phyloP scores from a whole-genome alignment of 148 eudicot genomes.

The Dysphania ambrosioides region DNA sequence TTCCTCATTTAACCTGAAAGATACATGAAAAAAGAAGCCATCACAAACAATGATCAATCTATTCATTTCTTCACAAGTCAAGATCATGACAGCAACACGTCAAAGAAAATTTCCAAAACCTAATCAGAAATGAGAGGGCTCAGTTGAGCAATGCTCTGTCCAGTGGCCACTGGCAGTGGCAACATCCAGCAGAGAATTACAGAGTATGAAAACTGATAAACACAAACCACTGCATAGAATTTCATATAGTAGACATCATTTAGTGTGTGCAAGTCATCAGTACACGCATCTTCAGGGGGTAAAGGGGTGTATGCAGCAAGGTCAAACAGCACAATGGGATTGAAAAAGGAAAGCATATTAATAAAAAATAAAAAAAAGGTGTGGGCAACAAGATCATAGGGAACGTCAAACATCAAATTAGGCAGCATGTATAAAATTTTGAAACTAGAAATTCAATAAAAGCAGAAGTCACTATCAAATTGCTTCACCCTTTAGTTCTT shows the following conservation, averaged over 20 bases:
- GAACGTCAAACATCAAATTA: not conserved
- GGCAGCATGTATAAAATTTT: not conserved
- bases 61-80: not conserved
- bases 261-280: slow-evolving; percentile 5
- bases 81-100: not conserved
- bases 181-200: too few species aligned
- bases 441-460: not conserved
- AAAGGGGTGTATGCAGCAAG: not conserved
- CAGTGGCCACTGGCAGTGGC: not conserved
- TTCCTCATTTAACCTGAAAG: slow-evolving; percentile 93
- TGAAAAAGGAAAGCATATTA: not conserved
- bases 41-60: not conserved
- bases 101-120: not conserved
- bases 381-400: not conserved
- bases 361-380: slow-evolving; percentile 5
- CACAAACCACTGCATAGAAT: not conserved
- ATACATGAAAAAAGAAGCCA: not conserved
- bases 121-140: not conserved
- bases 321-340: not conserved
- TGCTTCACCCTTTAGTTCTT: not conserved
- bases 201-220: too few species aligned
- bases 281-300: not conserved
- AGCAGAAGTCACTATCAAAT: not conserved
- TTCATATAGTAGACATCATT: too few species aligned
- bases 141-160: not conserved